A percentile compares a stretch with the other conserved stretches of the same genome.
These are phyloP conservation scores for Sarocladium strictum DNA, from an alignment of 2,329 filamentous ascomycete genomes.

Conservation along the genomic window DNA sequence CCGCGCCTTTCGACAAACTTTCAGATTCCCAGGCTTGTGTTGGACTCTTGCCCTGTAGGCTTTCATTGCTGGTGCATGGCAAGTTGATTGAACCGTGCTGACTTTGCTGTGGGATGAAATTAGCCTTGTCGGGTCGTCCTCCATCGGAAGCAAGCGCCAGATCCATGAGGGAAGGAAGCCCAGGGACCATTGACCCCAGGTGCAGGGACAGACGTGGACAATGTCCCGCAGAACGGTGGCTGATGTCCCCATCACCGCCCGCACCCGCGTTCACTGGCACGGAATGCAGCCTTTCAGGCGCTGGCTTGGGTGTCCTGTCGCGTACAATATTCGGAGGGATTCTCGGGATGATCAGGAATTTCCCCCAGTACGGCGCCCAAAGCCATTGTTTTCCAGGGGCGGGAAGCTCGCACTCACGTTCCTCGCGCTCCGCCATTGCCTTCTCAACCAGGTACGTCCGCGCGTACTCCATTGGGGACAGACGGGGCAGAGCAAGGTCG, in stretches of 20 bases:
- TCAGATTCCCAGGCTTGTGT: too few species aligned
- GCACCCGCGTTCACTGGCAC: constrained; percentile 2
- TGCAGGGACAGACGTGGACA: constrained; percentile 11
- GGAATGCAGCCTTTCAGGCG: neutral
- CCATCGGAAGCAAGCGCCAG: neutral
- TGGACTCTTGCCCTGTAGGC: too few species aligned
- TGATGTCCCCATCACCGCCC: neutral
- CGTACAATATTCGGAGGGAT: constrained; percentile 23
- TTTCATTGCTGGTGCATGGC: too few species aligned
- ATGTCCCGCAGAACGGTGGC: neutral
- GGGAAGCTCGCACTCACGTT: constrained; percentile 22
- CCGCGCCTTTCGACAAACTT: too few species aligned
- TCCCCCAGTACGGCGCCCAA: constrained; percentile 29
- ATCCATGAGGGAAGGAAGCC: constrained; percentile 8
- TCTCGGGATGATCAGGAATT: constrained; percentile 30
- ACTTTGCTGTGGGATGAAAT: neutral
- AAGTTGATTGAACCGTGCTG: too few species aligned
- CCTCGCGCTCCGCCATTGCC: constrained; percentile 20
- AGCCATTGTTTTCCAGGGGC: constrained; percentile 23
- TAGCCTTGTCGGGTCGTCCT: neutral
- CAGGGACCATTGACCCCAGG: neutral
- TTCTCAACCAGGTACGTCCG: constrained; percentile 29
- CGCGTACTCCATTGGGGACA: constrained; percentile 35
- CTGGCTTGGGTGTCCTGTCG: constrained; percentile 5
- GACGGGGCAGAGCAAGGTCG: constrained; percentile 20